Base-by-base conservation (phyloP, 176 grass and related monocot species). In the Ananas comosus region DNA sequence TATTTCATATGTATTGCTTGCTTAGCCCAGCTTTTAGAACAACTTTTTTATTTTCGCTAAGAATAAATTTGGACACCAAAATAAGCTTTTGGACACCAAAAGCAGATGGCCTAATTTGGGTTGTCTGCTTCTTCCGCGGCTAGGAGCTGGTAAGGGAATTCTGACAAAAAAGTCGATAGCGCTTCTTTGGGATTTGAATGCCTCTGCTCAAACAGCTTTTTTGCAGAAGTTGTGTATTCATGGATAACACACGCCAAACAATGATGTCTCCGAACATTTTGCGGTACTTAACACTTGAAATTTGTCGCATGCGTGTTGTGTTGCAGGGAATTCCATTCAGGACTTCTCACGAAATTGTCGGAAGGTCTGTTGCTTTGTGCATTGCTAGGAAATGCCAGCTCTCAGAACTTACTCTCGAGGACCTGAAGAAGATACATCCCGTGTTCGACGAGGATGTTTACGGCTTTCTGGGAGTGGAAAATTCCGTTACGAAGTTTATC, bases 281-380 rank as follows among this genome's bases (percentile, higher is more conserved):
- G 12, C 58, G 0, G 29, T 49, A 16, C 0, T 10, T 77, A 21
- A 59, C 54, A 18, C 10, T 7, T 9, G 6, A 10, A 61, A 22
- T 61, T 61, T 18, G 16, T 61, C 16, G 8, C 16, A 42, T 63
- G n/a, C 10, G 19, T 48, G 49, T 49, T 63, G 33, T 28, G 19
- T 28, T 33, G 12, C 66, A 99, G 94, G 94, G 89, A 7, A 64
- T 92, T 70, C 89, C 94, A 2, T 93, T 99, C 72, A 90, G 94
- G 71, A 93, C 94, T 56, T 89, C 89, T 10, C 94, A 99, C n/a
- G 94, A 99, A 71, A 85, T 93, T 72, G 94, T 90, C 24, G 94
- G 94, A 72, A 85, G 79, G 70, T 83, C 86, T n/a, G 94, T 99
- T 65, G 86, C 80, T 68, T 68, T 93, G 27, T 91, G 94, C 29